These are phyloP conservation scores for Rhododendron mucronatum DNA, from an alignment of 148 eudicot genomes.

Conservation along the genomic window DNA sequence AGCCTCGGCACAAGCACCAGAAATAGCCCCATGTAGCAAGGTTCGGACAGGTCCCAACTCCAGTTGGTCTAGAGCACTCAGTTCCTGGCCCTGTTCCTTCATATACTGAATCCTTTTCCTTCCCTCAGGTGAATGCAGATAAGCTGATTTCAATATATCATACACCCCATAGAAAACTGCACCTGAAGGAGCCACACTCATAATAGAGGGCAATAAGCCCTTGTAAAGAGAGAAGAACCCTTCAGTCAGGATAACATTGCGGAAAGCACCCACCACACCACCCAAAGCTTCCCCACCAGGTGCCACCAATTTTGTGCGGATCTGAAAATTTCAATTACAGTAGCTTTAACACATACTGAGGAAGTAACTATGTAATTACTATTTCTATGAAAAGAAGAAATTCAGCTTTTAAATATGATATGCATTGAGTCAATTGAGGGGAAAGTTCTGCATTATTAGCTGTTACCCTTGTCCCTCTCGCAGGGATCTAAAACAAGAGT, in stretches of 20 bases:
- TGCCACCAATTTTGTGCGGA: slow-evolving; percentile 61
- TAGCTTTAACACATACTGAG: not conserved
- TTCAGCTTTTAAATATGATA: not conserved
- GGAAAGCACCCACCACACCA: slow-evolving; percentile 64
- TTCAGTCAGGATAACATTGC: slow-evolving; percentile 53
- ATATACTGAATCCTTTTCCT: slow-evolving; percentile 39
- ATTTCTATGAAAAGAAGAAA: not conserved
- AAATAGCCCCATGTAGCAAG: slow-evolving; percentile 56
- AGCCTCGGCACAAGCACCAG: slow-evolving; percentile 77
- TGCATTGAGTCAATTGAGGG: not conserved
- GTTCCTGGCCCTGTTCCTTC: slow-evolving; percentile 46
- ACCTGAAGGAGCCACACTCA: slow-evolving; percentile 64
- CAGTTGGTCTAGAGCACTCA: slow-evolving; percentile 49
- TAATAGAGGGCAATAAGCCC: slow-evolving; percentile 60
- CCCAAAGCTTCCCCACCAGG: slow-evolving; percentile 66
- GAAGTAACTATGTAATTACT: not conserved
- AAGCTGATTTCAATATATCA: slow-evolving; percentile 54
- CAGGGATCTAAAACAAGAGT: not conserved
- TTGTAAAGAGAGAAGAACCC: slow-evolving; percentile 64
- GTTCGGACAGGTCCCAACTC: slow-evolving; percentile 61
- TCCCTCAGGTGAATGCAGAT: slow-evolving; percentile 58
- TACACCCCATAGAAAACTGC: slow-evolving; percentile 69
- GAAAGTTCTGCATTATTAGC: not conserved
- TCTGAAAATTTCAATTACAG: slow-evolving; percentile 21
- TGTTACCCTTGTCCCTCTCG: not conserved